A percentile compares a stretch with the other conserved stretches of the same genome.
These are phyloP conservation scores for Pyricularia grisea DNA, from an alignment of 2,329 filamentous ascomycete species.

Conservation along the genomic window DNA sequence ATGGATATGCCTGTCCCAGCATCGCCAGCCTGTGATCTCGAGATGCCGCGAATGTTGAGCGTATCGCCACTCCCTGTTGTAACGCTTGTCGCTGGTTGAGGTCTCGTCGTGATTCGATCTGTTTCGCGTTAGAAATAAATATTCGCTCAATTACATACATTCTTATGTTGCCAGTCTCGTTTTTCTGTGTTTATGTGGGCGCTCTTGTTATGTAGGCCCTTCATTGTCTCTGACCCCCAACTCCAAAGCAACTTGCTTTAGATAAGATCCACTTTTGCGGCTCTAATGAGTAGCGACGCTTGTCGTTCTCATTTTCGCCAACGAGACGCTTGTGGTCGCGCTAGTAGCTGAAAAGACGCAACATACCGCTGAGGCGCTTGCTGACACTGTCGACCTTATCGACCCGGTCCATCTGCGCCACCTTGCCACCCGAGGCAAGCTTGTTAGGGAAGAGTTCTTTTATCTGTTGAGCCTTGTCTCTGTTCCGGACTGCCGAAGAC, in stretches of 20 bases:
- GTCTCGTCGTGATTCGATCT: constrained; percentile 3
- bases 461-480: constrained; percentile 33
- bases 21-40: constrained; percentile 32
- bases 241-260: background rate
- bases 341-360: constrained; percentile 5
- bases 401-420: constrained; percentile 24
- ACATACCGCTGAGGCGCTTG: constrained; percentile 13
- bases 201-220: background rate
- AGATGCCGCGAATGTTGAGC: constrained; percentile 52
- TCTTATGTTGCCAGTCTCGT: background rate
- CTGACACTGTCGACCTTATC: constrained; percentile 16
- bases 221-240: background rate
- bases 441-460: constrained; percentile 51
- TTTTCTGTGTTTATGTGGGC: background rate
- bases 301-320: background rate
- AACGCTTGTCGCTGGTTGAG: background rate
- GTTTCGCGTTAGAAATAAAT: background rate
- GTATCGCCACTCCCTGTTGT: constrained; percentile 15
- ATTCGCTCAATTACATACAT: background rate
- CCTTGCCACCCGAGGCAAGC: constrained; percentile 17
- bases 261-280: background rate
- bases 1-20: constrained; percentile 48
- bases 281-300: background rate
- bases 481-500: constrained; percentile 24
- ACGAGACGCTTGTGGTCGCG: background rate